Evolutionary conservation across 306 rosid species (phyloP).

Genomic region (Benincasa hispida): DNA sequence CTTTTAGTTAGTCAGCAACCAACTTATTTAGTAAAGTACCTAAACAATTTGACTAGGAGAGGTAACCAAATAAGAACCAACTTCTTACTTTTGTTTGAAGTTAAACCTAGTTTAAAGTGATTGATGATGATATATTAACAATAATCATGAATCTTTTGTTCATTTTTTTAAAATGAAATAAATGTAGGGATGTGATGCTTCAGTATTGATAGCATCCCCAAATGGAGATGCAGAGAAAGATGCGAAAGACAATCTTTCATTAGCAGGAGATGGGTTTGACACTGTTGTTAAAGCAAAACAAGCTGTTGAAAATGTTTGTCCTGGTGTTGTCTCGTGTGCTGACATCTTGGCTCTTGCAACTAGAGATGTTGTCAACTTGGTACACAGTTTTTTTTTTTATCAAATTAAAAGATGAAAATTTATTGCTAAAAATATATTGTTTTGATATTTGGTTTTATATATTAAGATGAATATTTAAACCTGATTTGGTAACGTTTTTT

Average conservation of each 20-base stretch:
- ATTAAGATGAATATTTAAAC: too few relatives aligned
- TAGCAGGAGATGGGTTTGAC: conserved; percentile 91
- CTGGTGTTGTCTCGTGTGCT: conserved; percentile 65
- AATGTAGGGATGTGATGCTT: conserved; percentile 74
- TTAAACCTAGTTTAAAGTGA: too few relatives aligned
- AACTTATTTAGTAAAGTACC: not conserved
- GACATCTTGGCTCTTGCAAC: conserved; percentile 70
- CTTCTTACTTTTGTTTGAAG: not conserved
- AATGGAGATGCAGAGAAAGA: conserved; percentile 78
- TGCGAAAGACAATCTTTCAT: conserved; percentile 39
- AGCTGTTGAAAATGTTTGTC: conserved; percentile 62
- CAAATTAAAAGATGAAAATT: too few relatives aligned
- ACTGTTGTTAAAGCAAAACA: conserved; percentile 61
- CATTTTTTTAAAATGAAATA: not conserved
- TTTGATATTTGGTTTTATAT: too few relatives aligned
- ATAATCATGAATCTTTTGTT: not conserved
- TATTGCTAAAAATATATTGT: too few relatives aligned
- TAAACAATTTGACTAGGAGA: not conserved
- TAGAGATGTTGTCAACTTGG: conserved; percentile 59
- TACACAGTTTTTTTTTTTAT: too few relatives aligned
- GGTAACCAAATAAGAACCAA: not conserved
- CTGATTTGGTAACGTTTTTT: too few relatives aligned
- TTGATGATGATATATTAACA: too few relatives aligned
- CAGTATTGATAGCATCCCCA: conserved; percentile 42
- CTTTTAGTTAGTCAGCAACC: not conserved